These are phyloP conservation scores for Vachellia collinsii DNA, from an alignment of 306 rosid species.

Conservation along the genomic window DNA sequence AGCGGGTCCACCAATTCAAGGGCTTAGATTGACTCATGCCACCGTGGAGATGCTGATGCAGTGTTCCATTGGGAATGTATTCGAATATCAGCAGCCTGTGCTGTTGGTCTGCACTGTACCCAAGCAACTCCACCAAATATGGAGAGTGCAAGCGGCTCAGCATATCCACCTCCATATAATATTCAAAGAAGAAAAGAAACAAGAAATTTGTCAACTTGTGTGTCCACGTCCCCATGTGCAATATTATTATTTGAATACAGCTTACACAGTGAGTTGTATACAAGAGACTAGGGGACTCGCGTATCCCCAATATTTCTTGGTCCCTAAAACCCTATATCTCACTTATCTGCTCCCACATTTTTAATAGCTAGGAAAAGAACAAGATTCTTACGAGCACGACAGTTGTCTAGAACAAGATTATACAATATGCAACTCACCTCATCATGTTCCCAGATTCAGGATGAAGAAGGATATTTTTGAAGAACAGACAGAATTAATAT, in stretches of 20 bases:
- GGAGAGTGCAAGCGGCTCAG: slow-evolving; percentile 80
- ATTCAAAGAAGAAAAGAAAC: neutral
- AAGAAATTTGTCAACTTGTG: slow-evolving; percentile 18
- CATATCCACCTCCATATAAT: slow-evolving; percentile 73
- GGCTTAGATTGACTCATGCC: slow-evolving; percentile 43
- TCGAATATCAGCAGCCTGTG: slow-evolving; percentile 82
- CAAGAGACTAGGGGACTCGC: slow-evolving; percentile 23
- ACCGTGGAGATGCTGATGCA: slow-evolving; percentile 75
- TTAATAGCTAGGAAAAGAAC: neutral
- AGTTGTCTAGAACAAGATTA: neutral
- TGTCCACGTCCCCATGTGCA: slow-evolving; percentile 51
- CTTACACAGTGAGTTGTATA: slow-evolving; percentile 33
- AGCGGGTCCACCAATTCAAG: slow-evolving; percentile 85
- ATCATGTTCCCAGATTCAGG: neutral
- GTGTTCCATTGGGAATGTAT: slow-evolving; percentile 77
- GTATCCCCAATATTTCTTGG: slow-evolving; percentile 21
- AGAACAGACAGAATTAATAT: slow-evolving; percentile 24
- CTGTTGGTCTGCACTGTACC: slow-evolving; percentile 95
- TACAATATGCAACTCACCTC: neutral
- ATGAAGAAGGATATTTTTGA: slow-evolving; percentile 12
- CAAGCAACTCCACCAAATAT: slow-evolving; percentile 81
- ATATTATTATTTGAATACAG: neutral
- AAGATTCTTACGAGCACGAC: neutral
- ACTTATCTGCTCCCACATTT: neutral
- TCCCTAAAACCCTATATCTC: neutral